Percentiles rank a stretch among this genome's conserved stretches.
Conservation (phyloP, 179 eudicot species). For the Camellia oleifera region DNA sequence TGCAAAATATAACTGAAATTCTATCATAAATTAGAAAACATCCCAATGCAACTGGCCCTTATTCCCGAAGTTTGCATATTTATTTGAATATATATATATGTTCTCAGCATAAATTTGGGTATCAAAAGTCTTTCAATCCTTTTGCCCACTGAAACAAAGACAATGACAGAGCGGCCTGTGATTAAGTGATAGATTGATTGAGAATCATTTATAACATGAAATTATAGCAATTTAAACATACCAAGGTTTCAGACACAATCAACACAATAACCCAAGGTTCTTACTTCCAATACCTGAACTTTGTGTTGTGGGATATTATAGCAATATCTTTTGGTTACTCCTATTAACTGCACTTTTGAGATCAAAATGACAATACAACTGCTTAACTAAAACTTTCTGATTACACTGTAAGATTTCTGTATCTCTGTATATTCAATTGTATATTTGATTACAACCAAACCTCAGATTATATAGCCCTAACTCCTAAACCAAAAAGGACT, state of each 20-base stretch:
- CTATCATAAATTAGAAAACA: neutral
- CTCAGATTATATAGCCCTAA: too few relatives aligned
- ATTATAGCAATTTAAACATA: neutral
- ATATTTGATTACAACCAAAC: too few relatives aligned
- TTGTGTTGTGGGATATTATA: neutral
- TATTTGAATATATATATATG: neutral
- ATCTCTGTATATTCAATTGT: too few relatives aligned
- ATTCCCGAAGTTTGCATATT: neutral
- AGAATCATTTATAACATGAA: neutral
- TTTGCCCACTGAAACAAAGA: neutral
- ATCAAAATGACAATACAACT: neutral
- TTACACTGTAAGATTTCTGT: too few relatives aligned
- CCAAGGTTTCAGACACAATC: neutral
- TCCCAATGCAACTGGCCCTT: neutral
- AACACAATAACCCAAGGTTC: neutral
- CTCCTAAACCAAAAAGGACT: too few relatives aligned
- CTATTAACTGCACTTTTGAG: neutral
- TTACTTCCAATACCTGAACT: neutral
- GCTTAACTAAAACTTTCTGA: neutral
- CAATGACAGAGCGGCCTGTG: too few relatives aligned
- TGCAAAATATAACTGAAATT: neutral
- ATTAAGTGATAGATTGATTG: too few relatives aligned
- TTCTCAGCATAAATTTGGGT: neutral
- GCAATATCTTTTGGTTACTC: neutral
- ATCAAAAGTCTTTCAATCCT: neutral